phyloP scores from a whole-genome alignment of 225 moss, liverwort and hornwort genomes.

The Bryum argenteum region DNA sequence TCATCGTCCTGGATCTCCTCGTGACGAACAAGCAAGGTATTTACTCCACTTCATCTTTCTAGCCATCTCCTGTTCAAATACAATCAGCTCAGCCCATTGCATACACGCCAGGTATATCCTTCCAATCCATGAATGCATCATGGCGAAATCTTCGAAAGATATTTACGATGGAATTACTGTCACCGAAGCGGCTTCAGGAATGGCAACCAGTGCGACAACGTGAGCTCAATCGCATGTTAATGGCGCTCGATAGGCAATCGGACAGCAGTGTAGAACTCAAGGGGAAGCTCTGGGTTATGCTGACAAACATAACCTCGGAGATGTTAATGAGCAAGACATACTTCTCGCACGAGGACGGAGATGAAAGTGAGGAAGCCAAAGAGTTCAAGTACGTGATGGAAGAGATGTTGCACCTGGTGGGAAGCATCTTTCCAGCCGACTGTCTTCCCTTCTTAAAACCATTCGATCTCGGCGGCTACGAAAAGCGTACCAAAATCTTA shows the following conservation, averaged over 20 bases:
- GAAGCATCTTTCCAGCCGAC: constrained; percentile 48
- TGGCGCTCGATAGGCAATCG: constrained; percentile 21
- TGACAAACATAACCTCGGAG: constrained; percentile 31
- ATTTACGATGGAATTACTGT: constrained; percentile 38
- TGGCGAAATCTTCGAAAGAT: constrained; percentile 48
- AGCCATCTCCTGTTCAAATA: not conserved
- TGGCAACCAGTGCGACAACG: constrained; percentile 31
- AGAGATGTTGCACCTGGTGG: constrained; percentile 34
- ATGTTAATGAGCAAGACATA: constrained; percentile 51
- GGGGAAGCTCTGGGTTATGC: constrained; percentile 28
- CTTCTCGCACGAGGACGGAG: constrained; percentile 23
- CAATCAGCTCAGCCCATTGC: not conserved
- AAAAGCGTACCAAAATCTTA: constrained; percentile 37
- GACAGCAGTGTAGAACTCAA: constrained; percentile 28
- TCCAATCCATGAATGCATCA: constrained; percentile 39
- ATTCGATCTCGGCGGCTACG: constrained; percentile 47
- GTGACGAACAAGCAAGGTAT: constrained; percentile 46
- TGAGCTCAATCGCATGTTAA: constrained; percentile 32
- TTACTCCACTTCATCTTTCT: not conserved
- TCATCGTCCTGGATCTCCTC: constrained; percentile 41
- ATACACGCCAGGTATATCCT: constrained; percentile 33
- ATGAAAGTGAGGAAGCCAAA: constrained; percentile 45
- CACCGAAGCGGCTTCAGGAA: constrained; percentile 36
- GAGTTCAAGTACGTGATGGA: constrained; percentile 49
- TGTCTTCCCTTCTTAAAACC: constrained; percentile 41